Evolutionary conservation across 2,329 filamentous ascomycete species (phyloP), one percentile per base, ranked within the genome.

Genomic region (Exophiala sp.): DNA sequence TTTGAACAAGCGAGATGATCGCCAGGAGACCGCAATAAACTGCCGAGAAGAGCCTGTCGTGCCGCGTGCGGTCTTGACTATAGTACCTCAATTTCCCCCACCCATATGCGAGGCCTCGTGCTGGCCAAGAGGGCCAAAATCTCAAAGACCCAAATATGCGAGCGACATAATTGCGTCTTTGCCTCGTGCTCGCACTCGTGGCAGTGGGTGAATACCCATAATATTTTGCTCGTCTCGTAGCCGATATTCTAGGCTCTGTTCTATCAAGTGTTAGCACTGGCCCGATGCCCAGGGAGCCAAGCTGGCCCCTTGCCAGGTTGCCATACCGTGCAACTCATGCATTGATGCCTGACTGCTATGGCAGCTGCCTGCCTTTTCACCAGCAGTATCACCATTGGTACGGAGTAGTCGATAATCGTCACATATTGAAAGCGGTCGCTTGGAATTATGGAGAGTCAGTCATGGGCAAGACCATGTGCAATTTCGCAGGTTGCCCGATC

Each of bases 121-220:
- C 33, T 47, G 44, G 24, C 2, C 24, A 1, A 3, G 21, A 12
- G 38, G 9, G 33, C 12, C 48, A 41, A 53, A 48, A 47, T 33
- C 33, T 35, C 20, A 35, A 32, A 14, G 36, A 18, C 40, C 46
- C 21, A 39, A 34, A 32, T 40, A 41, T 20, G 41, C 16, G 34
- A 9, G 18, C 36, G 44, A 40, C 21, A 34, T 18, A 32, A 55
- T 55, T 56, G 49, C 54, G 49, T 56, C 54, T 49, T 55, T 34
- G 49, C 52, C 54, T 56, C 54, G 54, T 56, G 54, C 49, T 42
- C 36, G 29, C 20, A 33, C 34, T 12, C 40, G 33, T 32, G 32
- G 16, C 38, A 51, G 40, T 12, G 39, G 32, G 32, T 18, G 36
- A 47, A 11, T 44, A 21, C 20, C 21, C 45, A 24, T 20, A 24